Evolutionary conservation across 2,329 filamentous ascomycete genomes (phyloP).

Genomic region (Anthostomella pinea): DNA sequence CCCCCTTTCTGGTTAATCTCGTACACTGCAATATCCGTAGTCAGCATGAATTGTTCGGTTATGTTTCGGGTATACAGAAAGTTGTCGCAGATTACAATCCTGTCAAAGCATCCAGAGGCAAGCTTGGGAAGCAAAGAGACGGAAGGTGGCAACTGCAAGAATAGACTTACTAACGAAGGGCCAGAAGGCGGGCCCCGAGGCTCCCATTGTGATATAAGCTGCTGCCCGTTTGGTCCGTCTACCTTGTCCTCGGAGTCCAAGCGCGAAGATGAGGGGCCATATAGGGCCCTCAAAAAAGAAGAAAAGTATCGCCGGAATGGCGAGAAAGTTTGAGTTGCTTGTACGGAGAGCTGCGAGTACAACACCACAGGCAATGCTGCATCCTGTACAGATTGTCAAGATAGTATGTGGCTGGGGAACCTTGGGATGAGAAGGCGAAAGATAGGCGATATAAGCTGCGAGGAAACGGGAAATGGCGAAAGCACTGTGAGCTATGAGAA

Average conservation of each 20-base stretch:
- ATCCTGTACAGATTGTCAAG: constrained; percentile 57
- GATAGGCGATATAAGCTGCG: constrained; percentile 62
- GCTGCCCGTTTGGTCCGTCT: constrained; percentile 76
- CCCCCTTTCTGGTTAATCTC: constrained; percentile 60
- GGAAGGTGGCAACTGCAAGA: no score
- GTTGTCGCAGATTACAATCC: neutral
- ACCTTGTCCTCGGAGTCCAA: constrained; percentile 77
- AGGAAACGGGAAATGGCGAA: constrained; percentile 75
- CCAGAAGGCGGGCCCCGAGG: constrained; percentile 69
- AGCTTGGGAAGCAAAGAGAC: neutral
- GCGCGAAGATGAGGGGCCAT: constrained; percentile 78
- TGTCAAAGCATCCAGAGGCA: neutral
- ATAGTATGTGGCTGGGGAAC: constrained; percentile 67
- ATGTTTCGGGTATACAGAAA: neutral
- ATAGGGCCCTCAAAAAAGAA: constrained; percentile 81
- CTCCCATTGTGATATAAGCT: constrained; percentile 74
- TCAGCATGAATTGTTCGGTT: neutral
- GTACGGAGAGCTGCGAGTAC: constrained; percentile 46
- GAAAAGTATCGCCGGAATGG: constrained; percentile 64
- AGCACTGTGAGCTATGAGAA: constrained; percentile 67
- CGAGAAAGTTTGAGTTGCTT: constrained; percentile 46
- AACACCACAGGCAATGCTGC: constrained; percentile 57
- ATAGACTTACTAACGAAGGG: constrained; percentile 56
- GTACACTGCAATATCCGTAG: constrained; percentile 43
- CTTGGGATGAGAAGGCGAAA: constrained; percentile 45